Conservation (phyloP, 306 rosid species). For the Styphnolobium japonicum region DNA sequence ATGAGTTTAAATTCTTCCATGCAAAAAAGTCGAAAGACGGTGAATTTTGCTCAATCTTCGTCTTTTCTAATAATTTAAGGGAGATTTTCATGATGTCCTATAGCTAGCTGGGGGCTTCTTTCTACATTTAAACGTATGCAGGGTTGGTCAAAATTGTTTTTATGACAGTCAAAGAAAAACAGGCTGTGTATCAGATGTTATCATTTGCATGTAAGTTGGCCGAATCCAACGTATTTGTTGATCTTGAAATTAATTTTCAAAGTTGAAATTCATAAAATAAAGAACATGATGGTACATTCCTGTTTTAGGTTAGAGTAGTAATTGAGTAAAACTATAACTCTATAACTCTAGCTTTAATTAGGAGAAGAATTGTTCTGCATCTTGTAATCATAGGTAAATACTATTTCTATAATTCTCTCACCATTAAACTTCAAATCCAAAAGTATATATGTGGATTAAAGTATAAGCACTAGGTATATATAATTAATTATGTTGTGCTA, state of each 20-base stretch:
- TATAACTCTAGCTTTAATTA: not conserved
- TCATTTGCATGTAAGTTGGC: not conserved
- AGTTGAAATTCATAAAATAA: not conserved
- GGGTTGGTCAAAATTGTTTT: not conserved
- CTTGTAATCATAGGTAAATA: too few relatives aligned
- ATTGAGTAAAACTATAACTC: not conserved
- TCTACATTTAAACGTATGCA: not conserved
- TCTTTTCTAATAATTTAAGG: not conserved
- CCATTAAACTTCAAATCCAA: too few relatives aligned
- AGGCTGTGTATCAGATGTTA: not conserved
- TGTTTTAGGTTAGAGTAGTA: not conserved
- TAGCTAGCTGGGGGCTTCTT: not conserved
- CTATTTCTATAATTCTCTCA: too few relatives aligned
- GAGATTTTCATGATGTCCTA: not conserved
- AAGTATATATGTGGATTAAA: too few relatives aligned
- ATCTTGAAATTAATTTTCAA: not conserved
- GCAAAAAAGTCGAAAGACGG: not conserved
- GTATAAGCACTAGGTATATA: too few relatives aligned
- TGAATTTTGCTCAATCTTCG: not conserved
- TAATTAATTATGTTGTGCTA: too few relatives aligned
- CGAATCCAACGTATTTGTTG: not conserved
- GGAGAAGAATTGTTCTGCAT: too few relatives aligned
- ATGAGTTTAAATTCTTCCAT: too few relatives aligned
- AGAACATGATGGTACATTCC: not conserved
- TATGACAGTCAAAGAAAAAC: not conserved